phyloP scores from a whole-genome alignment of 495 filamentous ascomycete genomes.

The Tuber magnatum region DNA sequence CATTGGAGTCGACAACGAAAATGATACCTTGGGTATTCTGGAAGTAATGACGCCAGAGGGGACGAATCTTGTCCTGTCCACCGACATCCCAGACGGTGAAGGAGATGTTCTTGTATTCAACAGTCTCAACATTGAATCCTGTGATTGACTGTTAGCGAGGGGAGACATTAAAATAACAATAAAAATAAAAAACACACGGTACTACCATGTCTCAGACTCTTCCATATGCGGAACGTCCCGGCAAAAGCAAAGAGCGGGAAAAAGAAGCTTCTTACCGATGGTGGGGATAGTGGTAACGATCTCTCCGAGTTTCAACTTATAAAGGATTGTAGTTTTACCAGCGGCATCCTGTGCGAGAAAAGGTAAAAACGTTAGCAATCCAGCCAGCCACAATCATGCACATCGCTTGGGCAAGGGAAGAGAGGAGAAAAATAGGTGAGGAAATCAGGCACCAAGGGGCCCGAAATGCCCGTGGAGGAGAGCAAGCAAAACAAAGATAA shows the following conservation, averaged over 20 bases:
- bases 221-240: not conserved
- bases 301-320: conserved; percentile 99
- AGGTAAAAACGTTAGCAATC: conserved; percentile 19
- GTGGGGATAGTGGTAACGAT: conserved; percentile 99
- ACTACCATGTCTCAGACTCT: not conserved
- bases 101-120: conserved; percentile 99
- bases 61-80: conserved; percentile 99
- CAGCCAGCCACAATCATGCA: conserved; percentile 18
- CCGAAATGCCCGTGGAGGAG: not conserved
- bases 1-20: conserved; percentile 99
- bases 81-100: conserved; percentile 99
- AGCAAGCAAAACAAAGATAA: conserved; percentile 13
- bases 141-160: conserved; percentile 2
- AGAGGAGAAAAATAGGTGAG: not conserved
- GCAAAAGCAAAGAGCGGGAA: conserved; percentile 5
- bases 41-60: conserved; percentile 99
- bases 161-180: not conserved
- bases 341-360: conserved; percentile 61
- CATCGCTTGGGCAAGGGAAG: not conserved
- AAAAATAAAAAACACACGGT: not conserved
- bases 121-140: conserved; percentile 99
- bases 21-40: conserved; percentile 99
- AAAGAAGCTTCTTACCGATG: conserved; percentile 68
- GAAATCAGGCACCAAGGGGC: not conserved
- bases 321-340: conserved; percentile 99